Percentiles rank a stretch among this genome's conserved stretches.
phyloP scores from a whole-genome alignment of 1,284 basidiomycete species.

The Athelia psychrophila region DNA sequence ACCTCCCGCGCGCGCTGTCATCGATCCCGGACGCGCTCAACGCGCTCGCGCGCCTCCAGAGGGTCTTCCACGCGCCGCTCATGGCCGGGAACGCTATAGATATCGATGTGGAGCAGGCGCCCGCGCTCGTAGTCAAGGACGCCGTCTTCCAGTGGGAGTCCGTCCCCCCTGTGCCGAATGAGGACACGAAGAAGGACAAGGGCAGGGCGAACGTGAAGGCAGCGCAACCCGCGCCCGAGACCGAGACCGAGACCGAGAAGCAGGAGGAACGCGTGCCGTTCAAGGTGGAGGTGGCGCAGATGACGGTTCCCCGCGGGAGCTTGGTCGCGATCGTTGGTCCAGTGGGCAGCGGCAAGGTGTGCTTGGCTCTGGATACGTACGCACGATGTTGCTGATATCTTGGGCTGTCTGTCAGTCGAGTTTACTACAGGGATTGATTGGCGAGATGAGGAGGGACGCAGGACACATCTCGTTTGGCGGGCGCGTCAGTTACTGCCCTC shows the following conservation, averaged over 20 bases:
- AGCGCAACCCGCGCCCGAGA: background rate
- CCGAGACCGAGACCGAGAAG: too few species aligned
- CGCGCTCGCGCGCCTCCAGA: conserved; percentile 51
- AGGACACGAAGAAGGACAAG: conserved; percentile 10
- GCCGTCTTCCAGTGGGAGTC: conserved; percentile 69
- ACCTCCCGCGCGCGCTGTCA: conserved; percentile 63
- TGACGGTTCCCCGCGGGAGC: conserved; percentile 55
- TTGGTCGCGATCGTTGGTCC: conserved; percentile 67
- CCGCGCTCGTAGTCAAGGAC: conserved; percentile 48
- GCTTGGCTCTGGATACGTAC: background rate
- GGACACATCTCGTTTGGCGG: conserved; percentile 63
- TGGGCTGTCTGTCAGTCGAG: conserved; percentile 48
- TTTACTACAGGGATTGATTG: conserved; percentile 67
- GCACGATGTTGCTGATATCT: background rate
- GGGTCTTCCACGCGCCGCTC: conserved; percentile 60
- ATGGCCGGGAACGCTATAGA: conserved; percentile 38
- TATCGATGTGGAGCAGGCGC: conserved; percentile 43
- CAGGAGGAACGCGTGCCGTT: conserved; percentile 35
- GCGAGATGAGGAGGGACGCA: conserved; percentile 62
- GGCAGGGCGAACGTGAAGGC: conserved; percentile 17
- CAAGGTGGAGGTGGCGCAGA: conserved; percentile 46
- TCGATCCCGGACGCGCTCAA: conserved; percentile 64
- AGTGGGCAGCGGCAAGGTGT: conserved; percentile 53
- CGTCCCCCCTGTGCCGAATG: conserved; percentile 8
- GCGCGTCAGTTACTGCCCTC: conserved; percentile 72